A percentile compares a stretch with the other conserved stretches of the same genome.
phyloP scores from a whole-genome alignment of 768 basidiomycete genomes.

The Zangia roseola region DNA sequence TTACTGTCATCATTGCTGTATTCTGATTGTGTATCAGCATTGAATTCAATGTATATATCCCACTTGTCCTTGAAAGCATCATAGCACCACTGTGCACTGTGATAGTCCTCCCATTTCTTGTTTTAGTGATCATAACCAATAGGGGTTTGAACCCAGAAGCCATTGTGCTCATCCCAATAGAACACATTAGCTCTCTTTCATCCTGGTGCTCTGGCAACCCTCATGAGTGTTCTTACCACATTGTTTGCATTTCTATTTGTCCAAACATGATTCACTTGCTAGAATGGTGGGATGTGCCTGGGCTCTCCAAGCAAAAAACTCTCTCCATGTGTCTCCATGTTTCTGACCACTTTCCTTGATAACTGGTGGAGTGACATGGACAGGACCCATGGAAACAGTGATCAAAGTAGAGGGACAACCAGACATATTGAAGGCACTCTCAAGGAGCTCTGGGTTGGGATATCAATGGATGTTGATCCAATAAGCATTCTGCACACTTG shows the following conservation, averaged over 20 bases:
- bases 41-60: slow-evolving; percentile 2
- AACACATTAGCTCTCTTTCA: too few species aligned
- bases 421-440: not conserved
- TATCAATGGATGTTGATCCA: not conserved
- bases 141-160: not conserved
- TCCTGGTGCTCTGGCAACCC: too few species aligned
- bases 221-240: too few species aligned
- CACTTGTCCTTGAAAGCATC: not conserved
- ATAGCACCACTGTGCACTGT: not conserved
- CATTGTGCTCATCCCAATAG: not conserved
- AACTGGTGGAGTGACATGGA: not conserved
- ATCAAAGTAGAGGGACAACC: not conserved
- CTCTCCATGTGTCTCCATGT: not conserved
- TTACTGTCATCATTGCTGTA: too few species aligned
- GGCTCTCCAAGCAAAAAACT: not conserved
- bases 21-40: not conserved
- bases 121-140: not conserved
- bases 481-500: not conserved
- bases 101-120: not conserved
- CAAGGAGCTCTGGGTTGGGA: not conserved
- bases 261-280: too few species aligned
- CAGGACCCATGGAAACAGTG: not conserved
- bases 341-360: not conserved
- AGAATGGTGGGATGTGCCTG: too few species aligned
- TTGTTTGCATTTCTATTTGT: too few species aligned